Evolutionary conservation across 2,329 filamentous ascomycete genomes (phyloP), one percentile per base, ranked within the genome.

Genomic region (Fonsecaea pedrosoi): DNA sequence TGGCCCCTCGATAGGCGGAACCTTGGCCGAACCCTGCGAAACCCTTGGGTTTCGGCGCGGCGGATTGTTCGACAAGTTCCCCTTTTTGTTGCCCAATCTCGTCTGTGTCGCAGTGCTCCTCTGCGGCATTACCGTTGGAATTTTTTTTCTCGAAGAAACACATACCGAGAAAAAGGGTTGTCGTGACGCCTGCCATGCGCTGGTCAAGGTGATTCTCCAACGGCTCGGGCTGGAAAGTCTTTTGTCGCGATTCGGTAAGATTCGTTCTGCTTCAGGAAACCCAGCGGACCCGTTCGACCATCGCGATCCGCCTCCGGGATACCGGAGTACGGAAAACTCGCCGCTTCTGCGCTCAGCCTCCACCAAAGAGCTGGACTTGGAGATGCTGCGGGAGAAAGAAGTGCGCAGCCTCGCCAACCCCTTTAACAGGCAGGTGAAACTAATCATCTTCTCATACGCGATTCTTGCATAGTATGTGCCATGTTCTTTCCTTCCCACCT

Each of bases 81-180:
- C 95, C 0, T 99, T 97, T 78, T 86, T 98, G 45, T 85, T 97
- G 58, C 93, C 94, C 40, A 97, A 97, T 78, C 80, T 97, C n/a
- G 90, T 97, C 72, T 96, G 93, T 78, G 90, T 92, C 37, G 82
- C 83, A n/a, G 87, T 95, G 15, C 90, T 96, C 9, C 80, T 90
- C 45, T 82, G 91, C 69, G 92, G 93, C 18, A 89, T 97, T 55
- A 76, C 89, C 3, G 85, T 95, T 61, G 94, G 94, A 18, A 82
- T 96, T 62, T 80, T 97, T 21, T 97, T 97, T 75, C 83, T 99
- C 63, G 93, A 99, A 77, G 95, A 99, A 81, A 98, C 95, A 1
- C 95, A 99, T 76, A 86, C 89, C 58, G 88, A 91, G 77, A 91
- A 91, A 82, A 96, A 91, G 81, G 79, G 88, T 71, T 85, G 89